These are phyloP conservation scores for Fusarium sacchari DNA, from an alignment of 2,329 filamentous ascomycete species.

Conservation along the genomic window DNA sequence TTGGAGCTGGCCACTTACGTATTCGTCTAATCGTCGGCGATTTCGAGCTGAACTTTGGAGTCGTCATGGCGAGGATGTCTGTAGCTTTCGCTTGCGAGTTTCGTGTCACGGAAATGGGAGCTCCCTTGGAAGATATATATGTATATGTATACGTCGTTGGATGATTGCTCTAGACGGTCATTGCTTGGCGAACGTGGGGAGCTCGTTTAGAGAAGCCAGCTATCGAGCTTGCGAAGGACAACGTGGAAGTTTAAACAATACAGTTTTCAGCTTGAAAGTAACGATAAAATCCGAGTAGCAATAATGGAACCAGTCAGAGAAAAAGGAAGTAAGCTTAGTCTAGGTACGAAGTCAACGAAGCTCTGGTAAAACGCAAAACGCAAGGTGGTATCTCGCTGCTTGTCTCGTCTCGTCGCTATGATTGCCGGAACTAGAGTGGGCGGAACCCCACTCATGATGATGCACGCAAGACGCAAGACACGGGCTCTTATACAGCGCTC, in stretches of 20 bases:
- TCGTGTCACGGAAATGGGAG: not conserved
- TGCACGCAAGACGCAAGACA: constrained; percentile 1
- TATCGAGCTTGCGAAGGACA: not conserved
- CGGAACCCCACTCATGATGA: constrained; percentile 32
- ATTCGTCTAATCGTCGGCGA: constrained; percentile 88
- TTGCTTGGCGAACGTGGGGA: constrained; percentile 18
- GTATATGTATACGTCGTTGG: not conserved
- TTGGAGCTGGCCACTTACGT: constrained; percentile 60
- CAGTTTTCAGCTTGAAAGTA: not conserved
- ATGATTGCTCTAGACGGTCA: constrained; percentile 4
- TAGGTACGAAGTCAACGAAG: constrained; percentile 3
- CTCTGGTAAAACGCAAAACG: constrained; percentile 24
- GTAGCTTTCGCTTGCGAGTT: not conserved
- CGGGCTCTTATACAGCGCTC: not conserved
- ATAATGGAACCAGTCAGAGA: not conserved
- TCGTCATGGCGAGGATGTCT: constrained; percentile 48
- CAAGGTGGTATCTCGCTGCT: constrained; percentile 35
- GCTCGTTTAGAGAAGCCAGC: not conserved
- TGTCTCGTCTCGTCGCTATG: constrained; percentile 13
- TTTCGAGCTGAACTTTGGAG: constrained; percentile 72
- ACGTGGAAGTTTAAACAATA: not conserved
- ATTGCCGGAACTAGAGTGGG: constrained; percentile 10
- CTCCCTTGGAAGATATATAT: not conserved
- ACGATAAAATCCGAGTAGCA: not conserved
- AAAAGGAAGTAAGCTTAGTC: constrained; percentile 6